A percentile compares a stretch with the other conserved stretches of the same genome.
Conservation (phyloP, 345 rosid genomes). For the Microcos paniculata region DNA sequence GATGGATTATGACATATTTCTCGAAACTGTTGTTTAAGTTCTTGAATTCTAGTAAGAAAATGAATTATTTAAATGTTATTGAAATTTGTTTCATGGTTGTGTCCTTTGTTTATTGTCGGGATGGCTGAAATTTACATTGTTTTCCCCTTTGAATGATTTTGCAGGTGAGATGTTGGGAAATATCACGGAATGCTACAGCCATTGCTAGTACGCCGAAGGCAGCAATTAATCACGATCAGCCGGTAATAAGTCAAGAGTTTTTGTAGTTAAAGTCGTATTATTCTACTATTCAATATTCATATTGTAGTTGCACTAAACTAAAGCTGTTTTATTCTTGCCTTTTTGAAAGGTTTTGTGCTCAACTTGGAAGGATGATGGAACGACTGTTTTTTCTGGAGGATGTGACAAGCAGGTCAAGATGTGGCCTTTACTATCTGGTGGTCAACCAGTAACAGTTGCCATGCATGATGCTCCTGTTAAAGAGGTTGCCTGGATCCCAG, state of each 20-base stretch:
- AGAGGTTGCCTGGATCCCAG: constrained; percentile 92
- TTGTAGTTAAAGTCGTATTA: neutral
- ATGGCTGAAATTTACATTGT: neutral
- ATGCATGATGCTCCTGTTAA: constrained; percentile 89
- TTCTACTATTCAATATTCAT: neutral
- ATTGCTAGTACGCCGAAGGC: constrained; percentile 74
- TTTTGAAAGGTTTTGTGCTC: constrained; percentile 68
- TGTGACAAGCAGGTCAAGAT: constrained; percentile 99
- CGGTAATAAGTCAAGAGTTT: constrained; percentile 46
- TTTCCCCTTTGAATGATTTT: constrained; percentile 8
- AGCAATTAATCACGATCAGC: constrained; percentile 87
- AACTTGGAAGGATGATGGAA: constrained; percentile 98
- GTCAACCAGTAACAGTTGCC: constrained; percentile 86
- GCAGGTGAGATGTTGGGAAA: constrained; percentile 98
- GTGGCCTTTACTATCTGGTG: constrained; percentile 91
- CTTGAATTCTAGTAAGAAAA: neutral
- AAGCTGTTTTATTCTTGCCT: neutral
- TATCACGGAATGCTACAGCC: constrained; percentile 52
- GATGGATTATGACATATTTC: neutral
- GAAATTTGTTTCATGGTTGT: neutral
- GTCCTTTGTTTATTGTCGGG: neutral
- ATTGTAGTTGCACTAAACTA: neutral
- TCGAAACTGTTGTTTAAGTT: neutral
- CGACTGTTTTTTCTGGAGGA: constrained; percentile 87
- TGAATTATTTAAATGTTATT: neutral